Evolutionary conservation across 495 filamentous ascomycete genomes (phyloP).

Genomic region (Xeromyces bisporus): DNA sequence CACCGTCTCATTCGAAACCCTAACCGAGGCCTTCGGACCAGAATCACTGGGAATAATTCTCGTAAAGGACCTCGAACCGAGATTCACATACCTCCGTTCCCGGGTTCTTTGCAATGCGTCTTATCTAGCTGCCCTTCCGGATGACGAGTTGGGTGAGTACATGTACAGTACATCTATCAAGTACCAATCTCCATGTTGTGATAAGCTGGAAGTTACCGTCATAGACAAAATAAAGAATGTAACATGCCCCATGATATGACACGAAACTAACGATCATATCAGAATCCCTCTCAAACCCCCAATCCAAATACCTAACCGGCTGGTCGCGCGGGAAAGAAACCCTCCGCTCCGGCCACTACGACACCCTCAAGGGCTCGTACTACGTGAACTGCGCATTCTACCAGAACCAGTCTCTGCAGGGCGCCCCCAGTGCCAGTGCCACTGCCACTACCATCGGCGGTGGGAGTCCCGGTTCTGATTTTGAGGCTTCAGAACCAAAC

Average conservation of each 20-base stretch:
- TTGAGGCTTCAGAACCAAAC: no score
- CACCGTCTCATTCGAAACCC: slow-evolving; percentile 49
- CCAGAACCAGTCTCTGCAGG: slow-evolving; percentile 44
- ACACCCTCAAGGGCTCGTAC: slow-evolving; percentile 89
- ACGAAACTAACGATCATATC: slow-evolving; percentile 3
- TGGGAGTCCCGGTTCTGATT: slow-evolving; percentile 39
- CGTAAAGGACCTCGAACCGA: slow-evolving; percentile 61
- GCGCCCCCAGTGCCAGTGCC: no score
- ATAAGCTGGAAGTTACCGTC: no score
- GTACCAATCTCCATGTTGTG: no score
- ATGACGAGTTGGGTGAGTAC: slow-evolving; percentile 49
- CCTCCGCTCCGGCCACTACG: slow-evolving; percentile 74
- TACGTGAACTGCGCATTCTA: slow-evolving; percentile 96
- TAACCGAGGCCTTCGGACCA: slow-evolving; percentile 81
- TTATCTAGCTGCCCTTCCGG: slow-evolving; percentile 68
- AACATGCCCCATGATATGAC: no score
- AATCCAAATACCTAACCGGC: slow-evolving; percentile 42
- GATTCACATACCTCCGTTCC: slow-evolving; percentile 51
- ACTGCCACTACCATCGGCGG: no score
- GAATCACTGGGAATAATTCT: slow-evolving; percentile 83
- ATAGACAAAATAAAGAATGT: no score
- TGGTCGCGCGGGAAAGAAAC: slow-evolving; percentile 88
- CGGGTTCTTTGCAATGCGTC: slow-evolving; percentile 73
- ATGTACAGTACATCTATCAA: background rate
- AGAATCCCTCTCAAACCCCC: slow-evolving; percentile 29